These are phyloP conservation scores for Yamadazyma membranifaciens DNA, from an alignment of 1,139 yeast species.

Conservation along the genomic window DNA sequence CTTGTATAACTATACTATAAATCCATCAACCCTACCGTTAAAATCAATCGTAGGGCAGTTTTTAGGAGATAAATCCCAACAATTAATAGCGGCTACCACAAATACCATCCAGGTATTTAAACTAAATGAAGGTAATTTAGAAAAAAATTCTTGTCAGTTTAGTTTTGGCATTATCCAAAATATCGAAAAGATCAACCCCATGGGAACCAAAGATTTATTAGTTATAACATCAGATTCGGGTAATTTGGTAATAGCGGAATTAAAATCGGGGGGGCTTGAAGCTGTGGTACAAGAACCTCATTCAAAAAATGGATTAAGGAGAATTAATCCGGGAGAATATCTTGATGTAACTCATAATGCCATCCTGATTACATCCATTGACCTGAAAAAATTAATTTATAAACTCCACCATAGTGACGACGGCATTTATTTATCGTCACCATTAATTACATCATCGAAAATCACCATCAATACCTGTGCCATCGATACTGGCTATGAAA, in stretches of 20 bases:
- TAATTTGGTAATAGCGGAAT: conserved; percentile 56
- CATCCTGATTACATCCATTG: conserved; percentile 67
- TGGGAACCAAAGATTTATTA: conserved; percentile 57
- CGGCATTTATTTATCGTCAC: conserved; percentile 59
- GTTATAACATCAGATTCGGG: conserved; percentile 86
- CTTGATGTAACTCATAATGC: conserved; percentile 71
- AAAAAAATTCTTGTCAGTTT: conserved; percentile 40
- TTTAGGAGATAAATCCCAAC: conserved; percentile 57
- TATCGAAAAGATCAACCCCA: conserved; percentile 48
- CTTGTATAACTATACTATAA: conserved; percentile 68
- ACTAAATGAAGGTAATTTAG: conserved; percentile 58
- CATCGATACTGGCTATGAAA: conserved; percentile 74
- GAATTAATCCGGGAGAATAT: conserved; percentile 75
- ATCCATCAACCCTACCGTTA: conserved; percentile 51
- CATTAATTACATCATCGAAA: conserved; percentile 64
- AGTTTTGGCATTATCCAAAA: conserved; percentile 61
- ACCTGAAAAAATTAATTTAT: conserved; percentile 68
- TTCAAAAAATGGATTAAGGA: conserved; percentile 71
- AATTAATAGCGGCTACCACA: conserved; percentile 59
- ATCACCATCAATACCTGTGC: conserved; percentile 59
- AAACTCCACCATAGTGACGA: conserved; percentile 29
- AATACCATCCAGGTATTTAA: conserved; percentile 52
- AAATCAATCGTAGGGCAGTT: conserved; percentile 68
- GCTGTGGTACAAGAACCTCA: conserved; percentile 64
- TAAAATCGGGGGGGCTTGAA: conserved; percentile 38